A percentile compares a stretch with the other conserved stretches of the same genome.
These are phyloP conservation scores for Penicillium psychrosexuale DNA, from an alignment of 2,329 filamentous ascomycete species.

Conservation along the genomic window DNA sequence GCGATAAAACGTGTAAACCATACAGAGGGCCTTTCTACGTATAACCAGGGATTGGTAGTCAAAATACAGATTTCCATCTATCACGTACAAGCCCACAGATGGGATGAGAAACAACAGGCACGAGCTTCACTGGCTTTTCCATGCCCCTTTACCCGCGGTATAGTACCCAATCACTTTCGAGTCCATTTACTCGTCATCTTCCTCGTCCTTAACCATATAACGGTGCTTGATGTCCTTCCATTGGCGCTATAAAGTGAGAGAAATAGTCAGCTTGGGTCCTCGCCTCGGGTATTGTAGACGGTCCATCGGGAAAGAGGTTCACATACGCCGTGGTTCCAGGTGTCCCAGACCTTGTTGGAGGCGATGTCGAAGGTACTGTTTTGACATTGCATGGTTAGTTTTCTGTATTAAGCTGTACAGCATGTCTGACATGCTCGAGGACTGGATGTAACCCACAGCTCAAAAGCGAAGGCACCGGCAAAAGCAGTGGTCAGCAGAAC, in stretches of 20 bases:
- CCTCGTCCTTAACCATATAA: constrained; percentile 71
- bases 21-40: neutral
- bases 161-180: constrained; percentile 6
- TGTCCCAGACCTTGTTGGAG: constrained; percentile 87
- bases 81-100: constrained; percentile 23
- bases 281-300: constrained; percentile 4
- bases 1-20: neutral
- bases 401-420: neutral
- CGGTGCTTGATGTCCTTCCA: constrained; percentile 98
- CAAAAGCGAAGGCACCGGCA: constrained; percentile 79
- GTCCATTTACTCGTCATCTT: constrained; percentile 50
- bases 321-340: constrained; percentile 86
- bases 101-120: constrained; percentile 23
- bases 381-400: constrained; percentile 19
- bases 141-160: constrained; percentile 19
- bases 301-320: constrained; percentile 2
- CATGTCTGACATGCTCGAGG: constrained; percentile 2
- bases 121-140: constrained; percentile 17
- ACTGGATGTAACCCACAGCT: constrained; percentile 67
- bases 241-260: constrained; percentile 67
- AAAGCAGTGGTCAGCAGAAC: constrained; percentile 87
- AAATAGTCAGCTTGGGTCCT: constrained; percentile 15
- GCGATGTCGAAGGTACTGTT: constrained; percentile 74
- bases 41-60: constrained; percentile 1
- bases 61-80: constrained; percentile 28